Conservation (phyloP, 805 yeast species). For the Blastobotrys chiropterorum region DNA sequence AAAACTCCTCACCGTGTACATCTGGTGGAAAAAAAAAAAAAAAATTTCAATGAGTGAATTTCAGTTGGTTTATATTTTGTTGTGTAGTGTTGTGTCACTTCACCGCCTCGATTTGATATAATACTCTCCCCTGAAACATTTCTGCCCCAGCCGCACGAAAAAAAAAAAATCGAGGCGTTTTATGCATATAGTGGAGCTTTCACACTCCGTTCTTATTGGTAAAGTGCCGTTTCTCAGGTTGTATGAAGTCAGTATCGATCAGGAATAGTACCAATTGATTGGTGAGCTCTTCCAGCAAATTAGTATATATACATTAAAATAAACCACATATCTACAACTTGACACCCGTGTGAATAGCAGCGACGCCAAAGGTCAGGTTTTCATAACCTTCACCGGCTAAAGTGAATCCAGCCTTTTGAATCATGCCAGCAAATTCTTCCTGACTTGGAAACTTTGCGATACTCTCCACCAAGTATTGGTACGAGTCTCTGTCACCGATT, state of each 20-base stretch:
- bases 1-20: not conserved
- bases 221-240: too few species aligned
- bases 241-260: too few species aligned
- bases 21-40: not conserved
- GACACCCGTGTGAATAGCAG: constrained; percentile 93
- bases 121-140: too few species aligned
- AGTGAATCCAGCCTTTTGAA: constrained; percentile 89
- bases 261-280: too few species aligned
- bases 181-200: too few species aligned
- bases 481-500: constrained; percentile 93
- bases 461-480: constrained; percentile 93
- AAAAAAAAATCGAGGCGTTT: too few species aligned
- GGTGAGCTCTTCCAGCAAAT: too few species aligned
- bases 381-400: constrained; percentile 91
- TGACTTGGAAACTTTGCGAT: constrained; percentile 88
- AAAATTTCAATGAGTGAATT: not conserved
- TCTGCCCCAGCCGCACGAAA: too few species aligned
- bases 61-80: not conserved
- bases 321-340: constrained; percentile 46
- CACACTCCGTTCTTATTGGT: too few species aligned
- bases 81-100: not conserved
- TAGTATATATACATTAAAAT: not conserved
- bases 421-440: constrained; percentile 85
- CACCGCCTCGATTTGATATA: too few species aligned
- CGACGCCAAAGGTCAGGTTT: constrained; percentile 88